phyloP scores from a whole-genome alignment of 306 rosid genomes.

The Canavalia ensiformis region DNA sequence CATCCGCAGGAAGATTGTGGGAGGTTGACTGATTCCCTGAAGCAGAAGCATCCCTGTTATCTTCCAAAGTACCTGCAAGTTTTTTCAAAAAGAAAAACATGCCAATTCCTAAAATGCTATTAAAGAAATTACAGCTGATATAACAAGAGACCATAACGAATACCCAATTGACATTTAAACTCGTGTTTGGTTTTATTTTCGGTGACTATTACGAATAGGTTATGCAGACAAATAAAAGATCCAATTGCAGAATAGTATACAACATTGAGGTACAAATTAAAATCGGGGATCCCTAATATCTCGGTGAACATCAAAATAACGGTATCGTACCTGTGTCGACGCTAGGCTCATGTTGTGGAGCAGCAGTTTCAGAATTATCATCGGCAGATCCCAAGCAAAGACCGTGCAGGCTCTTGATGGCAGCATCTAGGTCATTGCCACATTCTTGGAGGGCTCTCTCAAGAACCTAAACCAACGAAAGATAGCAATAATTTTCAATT shows the following conservation, averaged over 20 bases:
- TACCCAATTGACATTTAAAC: conserved; percentile 20
- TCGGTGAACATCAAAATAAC: background rate
- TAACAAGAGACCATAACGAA: background rate
- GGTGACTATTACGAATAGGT: background rate
- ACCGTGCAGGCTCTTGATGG: conserved; percentile 72
- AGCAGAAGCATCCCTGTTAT: conserved; percentile 59
- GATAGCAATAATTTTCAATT: background rate
- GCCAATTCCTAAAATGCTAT: background rate
- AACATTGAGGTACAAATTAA: background rate
- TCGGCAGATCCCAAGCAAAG: conserved; percentile 69
- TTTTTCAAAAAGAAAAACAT: conserved; percentile 9
- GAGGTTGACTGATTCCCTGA: conserved; percentile 59
- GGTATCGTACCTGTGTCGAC: conserved; percentile 57
- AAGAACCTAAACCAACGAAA: conserved; percentile 63
- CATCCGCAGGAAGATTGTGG: conserved; percentile 69
- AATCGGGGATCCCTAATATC: background rate
- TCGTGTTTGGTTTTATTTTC: background rate
- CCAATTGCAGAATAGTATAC: background rate
- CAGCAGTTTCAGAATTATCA: conserved; percentile 46
- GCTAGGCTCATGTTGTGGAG: conserved; percentile 47
- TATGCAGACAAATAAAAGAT: background rate
- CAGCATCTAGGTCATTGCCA: conserved; percentile 86
- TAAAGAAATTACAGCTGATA: background rate
- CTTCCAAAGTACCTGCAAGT: conserved; percentile 52
- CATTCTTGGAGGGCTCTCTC: conserved; percentile 85